Percentiles rank a stretch among this genome's conserved stretches.
phyloP scores from a whole-genome alignment of 306 rosid genomes.

The Phaseolus lunatus region DNA sequence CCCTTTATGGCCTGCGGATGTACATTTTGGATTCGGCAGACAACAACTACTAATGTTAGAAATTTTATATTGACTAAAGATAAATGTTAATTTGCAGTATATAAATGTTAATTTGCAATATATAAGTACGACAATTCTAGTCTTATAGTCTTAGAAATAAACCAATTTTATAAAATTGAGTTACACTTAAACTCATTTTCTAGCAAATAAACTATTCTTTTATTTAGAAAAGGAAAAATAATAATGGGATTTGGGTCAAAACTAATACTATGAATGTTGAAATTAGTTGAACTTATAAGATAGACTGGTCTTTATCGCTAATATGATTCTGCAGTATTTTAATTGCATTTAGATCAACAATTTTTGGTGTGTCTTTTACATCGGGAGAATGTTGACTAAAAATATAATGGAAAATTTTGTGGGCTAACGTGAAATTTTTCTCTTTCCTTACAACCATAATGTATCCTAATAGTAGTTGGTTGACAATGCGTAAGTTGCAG shows the following conservation, averaged over 20 bases:
- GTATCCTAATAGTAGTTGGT: not conserved
- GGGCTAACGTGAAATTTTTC: not conserved
- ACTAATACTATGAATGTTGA: not conserved
- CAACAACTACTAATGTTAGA: too few relatives aligned
- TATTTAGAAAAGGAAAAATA: not conserved
- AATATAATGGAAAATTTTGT: not conserved
- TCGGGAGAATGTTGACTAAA: not conserved
- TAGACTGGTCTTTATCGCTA: not conserved
- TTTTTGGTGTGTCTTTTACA: not conserved
- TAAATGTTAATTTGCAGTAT: too few relatives aligned
- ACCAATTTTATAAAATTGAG: too few relatives aligned
- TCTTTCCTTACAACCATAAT: not conserved
- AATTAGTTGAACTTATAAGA: not conserved
- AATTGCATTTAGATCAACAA: not conserved
- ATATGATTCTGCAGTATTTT: not conserved
- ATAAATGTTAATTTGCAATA: too few relatives aligned
- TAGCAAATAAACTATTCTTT: conserved; percentile 12
- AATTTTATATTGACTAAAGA: too few relatives aligned
- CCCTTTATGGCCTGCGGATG: not conserved
- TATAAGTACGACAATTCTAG: too few relatives aligned
- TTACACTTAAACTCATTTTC: too few relatives aligned
- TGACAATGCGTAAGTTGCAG: not conserved
- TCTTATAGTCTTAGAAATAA: too few relatives aligned
- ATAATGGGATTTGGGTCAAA: not conserved
- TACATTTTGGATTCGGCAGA: too few relatives aligned